Conservation (phyloP, 202 grass and related monocot species). For the Dendrocalamus latiflorus region DNA sequence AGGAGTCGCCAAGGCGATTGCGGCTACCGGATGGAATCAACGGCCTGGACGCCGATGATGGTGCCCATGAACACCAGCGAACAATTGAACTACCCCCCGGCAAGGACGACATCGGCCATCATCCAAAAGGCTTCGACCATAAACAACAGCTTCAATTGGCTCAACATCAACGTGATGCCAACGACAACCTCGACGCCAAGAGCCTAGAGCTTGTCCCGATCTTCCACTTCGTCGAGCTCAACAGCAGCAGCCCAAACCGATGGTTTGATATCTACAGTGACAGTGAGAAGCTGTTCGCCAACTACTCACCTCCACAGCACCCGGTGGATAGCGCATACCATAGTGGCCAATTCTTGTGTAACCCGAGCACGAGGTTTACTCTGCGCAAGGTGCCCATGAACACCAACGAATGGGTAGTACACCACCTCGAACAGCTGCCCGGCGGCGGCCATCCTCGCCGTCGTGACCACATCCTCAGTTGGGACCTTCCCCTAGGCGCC, state of each 20-base stretch:
- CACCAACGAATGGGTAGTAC: too few relatives aligned
- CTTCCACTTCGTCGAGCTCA: slow-evolving; percentile 15
- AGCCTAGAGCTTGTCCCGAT: neutral
- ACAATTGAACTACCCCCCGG: neutral
- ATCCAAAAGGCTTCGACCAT: neutral
- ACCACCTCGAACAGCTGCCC: too few relatives aligned
- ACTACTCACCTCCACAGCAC: neutral
- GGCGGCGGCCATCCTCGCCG: too few relatives aligned
- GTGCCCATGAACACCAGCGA: neutral
- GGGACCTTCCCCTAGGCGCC: too few relatives aligned
- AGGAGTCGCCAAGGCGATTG: too few relatives aligned
- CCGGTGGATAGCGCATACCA: neutral
- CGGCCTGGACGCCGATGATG: too few relatives aligned
- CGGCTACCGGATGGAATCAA: too few relatives aligned
- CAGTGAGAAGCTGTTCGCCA: accelerated
- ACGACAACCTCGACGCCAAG: neutral
- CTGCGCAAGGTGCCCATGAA: neutral
- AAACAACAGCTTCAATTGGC: neutral
- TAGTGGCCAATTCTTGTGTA: neutral
- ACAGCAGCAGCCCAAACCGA: neutral
- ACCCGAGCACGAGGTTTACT: accelerated
- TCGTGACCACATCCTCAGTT: too few relatives aligned
- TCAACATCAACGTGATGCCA: accelerated
- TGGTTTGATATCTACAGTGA: neutral
- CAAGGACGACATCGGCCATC: neutral